A percentile compares a stretch with the other conserved stretches of the same genome.
phyloP scores from a whole-genome alignment of 1,139 yeast genomes.

The Eremothecium sinecaudum region DNA sequence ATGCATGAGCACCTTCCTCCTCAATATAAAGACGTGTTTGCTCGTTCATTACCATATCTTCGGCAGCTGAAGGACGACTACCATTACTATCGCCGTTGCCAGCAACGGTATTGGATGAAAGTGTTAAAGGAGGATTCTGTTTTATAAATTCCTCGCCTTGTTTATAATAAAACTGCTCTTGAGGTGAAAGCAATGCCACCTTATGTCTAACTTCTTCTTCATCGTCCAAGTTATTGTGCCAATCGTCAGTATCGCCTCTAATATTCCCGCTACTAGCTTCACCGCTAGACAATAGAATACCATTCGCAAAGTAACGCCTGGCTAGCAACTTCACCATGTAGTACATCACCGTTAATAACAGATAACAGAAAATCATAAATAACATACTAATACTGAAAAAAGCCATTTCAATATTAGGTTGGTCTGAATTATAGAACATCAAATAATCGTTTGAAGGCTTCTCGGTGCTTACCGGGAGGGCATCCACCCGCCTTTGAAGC shows the following conservation, averaged over 20 bases:
- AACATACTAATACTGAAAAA: slow-evolving; percentile 15
- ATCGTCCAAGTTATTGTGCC: slow-evolving; percentile 54
- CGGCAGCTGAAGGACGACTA: slow-evolving; percentile 36
- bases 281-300: slow-evolving; percentile 14
- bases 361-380: no score
- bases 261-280: slow-evolving; percentile 9
- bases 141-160: slow-evolving; percentile 45
- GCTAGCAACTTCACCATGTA: slow-evolving; percentile 17
- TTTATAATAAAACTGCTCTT: slow-evolving; percentile 68
- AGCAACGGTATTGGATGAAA: slow-evolving; percentile 33
- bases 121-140: slow-evolving; percentile 44
- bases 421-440: no score
- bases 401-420: slow-evolving; percentile 20
- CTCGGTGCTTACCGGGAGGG: neutral
- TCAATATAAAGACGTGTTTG: slow-evolving; percentile 46
- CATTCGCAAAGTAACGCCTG: slow-evolving; percentile 13
- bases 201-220: slow-evolving; percentile 56
- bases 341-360: slow-evolving; percentile 17
- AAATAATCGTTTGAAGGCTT: no score
- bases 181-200: slow-evolving; percentile 55
- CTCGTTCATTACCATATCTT: slow-evolving; percentile 43
- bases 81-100: slow-evolving; percentile 25
- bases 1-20: slow-evolving; percentile 88
- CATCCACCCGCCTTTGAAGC: neutral
- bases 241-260: slow-evolving; percentile 7